Evolutionary conservation across 441 rosid species (phyloP).

Genomic region (Brassica balearica): DNA sequence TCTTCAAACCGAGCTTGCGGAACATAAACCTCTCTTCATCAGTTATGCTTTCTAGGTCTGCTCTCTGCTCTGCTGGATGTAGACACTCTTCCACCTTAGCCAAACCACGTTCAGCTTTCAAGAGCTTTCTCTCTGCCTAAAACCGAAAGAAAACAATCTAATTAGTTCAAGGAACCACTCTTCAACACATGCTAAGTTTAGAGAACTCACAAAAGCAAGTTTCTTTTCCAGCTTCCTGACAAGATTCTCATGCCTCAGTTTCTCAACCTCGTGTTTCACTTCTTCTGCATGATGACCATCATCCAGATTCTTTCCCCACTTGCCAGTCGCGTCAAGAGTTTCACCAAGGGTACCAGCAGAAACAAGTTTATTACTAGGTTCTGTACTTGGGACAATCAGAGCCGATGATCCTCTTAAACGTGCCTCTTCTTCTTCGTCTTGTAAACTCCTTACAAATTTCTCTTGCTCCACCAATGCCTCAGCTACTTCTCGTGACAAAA

Average conservation of each 20-base stretch:
- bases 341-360: slow-evolving; percentile 89
- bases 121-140: slow-evolving; percentile 78
- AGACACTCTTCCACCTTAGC: slow-evolving; percentile 79
- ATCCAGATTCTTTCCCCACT: slow-evolving; percentile 82
- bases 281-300: slow-evolving; percentile 59
- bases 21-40: slow-evolving; percentile 98
- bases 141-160: slow-evolving; percentile 13
- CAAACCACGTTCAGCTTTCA: slow-evolving; percentile 76
- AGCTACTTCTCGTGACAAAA: slow-evolving; percentile 80
- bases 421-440: slow-evolving; percentile 93
- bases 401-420: slow-evolving; percentile 78
- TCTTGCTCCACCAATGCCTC: slow-evolving; percentile 81
- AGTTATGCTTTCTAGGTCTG: slow-evolving; percentile 77
- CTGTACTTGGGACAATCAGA: slow-evolving; percentile 53
- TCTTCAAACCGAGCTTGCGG: slow-evolving; percentile 91
- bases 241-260: slow-evolving; percentile 67
- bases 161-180: slow-evolving; percentile 2
- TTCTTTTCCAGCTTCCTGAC: slow-evolving; percentile 80
- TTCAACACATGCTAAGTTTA: not conserved
- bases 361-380: slow-evolving; percentile 49
- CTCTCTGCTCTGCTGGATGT: slow-evolving; percentile 67
- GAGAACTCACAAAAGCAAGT: slow-evolving; percentile 73
- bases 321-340: slow-evolving; percentile 80
- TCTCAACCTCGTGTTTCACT: slow-evolving; percentile 75
- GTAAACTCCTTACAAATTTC: slow-evolving; percentile 68